These are phyloP conservation scores for Daldinia sp. DNA, from an alignment of 2,329 filamentous ascomycete species.

Conservation along the genomic window DNA sequence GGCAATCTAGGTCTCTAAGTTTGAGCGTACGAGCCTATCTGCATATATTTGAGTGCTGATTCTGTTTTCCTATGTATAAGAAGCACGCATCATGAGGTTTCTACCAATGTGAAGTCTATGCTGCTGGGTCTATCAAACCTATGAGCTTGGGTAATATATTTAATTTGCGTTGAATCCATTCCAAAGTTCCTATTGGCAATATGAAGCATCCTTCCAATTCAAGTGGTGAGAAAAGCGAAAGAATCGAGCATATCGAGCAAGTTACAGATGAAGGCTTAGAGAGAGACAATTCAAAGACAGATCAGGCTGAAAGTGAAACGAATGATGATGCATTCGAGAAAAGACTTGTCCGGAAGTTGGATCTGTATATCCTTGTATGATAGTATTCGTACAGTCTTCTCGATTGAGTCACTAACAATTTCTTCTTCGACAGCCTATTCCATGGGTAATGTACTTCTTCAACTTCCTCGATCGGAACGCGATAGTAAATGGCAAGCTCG, in stretches of 20 bases:
- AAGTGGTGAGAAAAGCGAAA: neutral
- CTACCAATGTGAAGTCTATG: too few species aligned
- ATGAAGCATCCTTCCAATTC: conserved; percentile 4
- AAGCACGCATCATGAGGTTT: neutral
- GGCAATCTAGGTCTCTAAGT: neutral
- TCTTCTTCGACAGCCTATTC: conserved; percentile 45
- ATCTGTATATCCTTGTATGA: conserved; percentile 52
- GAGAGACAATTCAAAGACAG: conserved; percentile 36
- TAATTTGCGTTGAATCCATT: neutral
- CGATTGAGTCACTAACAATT: neutral
- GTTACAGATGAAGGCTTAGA: conserved; percentile 10
- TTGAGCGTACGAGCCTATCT: neutral
- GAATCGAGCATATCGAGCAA: conserved; percentile 15
- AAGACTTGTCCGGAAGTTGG: conserved; percentile 54
- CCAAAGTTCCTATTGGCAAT: neutral
- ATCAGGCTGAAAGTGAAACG: conserved; percentile 52
- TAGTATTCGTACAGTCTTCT: neutral
- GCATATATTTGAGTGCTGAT: neutral
- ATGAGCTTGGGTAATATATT: neutral
- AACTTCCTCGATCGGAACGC: conserved; percentile 56
- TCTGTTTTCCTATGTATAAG: neutral
- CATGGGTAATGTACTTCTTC: conserved; percentile 52
- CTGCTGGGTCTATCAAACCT: neutral
- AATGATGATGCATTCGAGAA: conserved; percentile 54
- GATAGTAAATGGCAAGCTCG: conserved; percentile 61